Base-by-base conservation (phyloP, 768 basidiomycete species). In the Ephemerocybe angulata region DNA sequence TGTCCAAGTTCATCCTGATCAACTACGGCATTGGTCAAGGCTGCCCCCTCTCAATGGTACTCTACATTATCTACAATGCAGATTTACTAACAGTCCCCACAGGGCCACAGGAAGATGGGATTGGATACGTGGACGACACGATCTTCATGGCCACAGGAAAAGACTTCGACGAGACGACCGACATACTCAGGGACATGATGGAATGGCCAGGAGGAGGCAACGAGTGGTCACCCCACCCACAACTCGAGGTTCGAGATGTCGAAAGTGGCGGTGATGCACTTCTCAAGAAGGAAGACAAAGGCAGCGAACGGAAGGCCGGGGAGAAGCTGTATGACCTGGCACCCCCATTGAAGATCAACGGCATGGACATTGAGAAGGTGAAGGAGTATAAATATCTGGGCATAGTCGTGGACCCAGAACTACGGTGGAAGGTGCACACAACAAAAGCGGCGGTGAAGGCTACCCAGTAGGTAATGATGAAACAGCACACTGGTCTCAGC, bases 121-220 rank as follows among this genome's bases (percentile, higher is more conserved):
- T 65, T 4, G 67, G 64, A 0, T 76, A 70, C 31, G 64, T 73
- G 0, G 66, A 76, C 27, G 62, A 75, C 47, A 62, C 59, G 0
- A 64, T 61, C 1, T 53, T 71, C 0, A 12, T 73, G 0, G 71
- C 70, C 0, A 52, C 58, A 2, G 68, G 64, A 0, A 52, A 63
- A 0, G 51, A 27, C 19, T 70, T 75, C 11, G n/a, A 31, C 0
- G 59, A 61, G 0, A 66, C 66, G 0, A 62, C 64, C 28, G 2
- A 1, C 0, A 67, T 13, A 0, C 50, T 76, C 0, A 28, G 38
- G 4, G 42, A 63, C 40, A 66, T 74, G 64, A 63, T 75, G 43
- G 57, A 64, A 21, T 10, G 54, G 19, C 13, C 24, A 2, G 55
- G 55, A 2, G 70, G 71, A 4, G 66, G 52, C 8, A 62, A 63